These are phyloP conservation scores for Trapa bicornis DNA, from an alignment of 345 rosid genomes.

Conservation along the genomic window DNA sequence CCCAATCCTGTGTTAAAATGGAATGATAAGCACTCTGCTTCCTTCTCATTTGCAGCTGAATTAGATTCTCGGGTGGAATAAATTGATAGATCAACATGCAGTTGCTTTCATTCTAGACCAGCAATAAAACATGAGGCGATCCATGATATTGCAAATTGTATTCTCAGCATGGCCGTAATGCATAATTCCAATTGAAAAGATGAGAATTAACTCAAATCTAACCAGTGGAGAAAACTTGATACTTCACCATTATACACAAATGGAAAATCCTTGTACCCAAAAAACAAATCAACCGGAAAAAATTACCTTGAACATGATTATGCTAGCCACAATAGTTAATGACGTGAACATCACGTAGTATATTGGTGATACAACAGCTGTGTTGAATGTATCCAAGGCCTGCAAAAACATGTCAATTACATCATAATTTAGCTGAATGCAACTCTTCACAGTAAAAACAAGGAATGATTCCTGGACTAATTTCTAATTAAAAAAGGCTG, in stretches of 20 bases:
- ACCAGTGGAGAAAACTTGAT: not conserved
- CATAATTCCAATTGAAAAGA: too few species aligned
- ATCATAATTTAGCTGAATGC: not conserved
- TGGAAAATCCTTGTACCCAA: too few species aligned
- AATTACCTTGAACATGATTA: constrained; percentile 83
- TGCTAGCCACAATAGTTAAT: constrained; percentile 71
- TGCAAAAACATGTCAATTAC: constrained; percentile 20
- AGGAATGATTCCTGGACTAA: not conserved
- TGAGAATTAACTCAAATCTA: too few species aligned
- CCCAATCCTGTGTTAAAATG: constrained; percentile 52
- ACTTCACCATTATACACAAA: too few species aligned
- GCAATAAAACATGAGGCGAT: not conserved
- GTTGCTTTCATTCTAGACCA: not conserved
- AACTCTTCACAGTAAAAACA: not conserved
- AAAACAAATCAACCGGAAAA: too few species aligned
- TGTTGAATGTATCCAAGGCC: constrained; percentile 90
- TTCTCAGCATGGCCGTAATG: too few species aligned
- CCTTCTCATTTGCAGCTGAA: not conserved
- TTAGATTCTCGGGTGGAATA: not conserved
- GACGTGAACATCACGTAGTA: constrained; percentile 88
- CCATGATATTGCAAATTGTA: not conserved
- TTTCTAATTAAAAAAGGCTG: not conserved
- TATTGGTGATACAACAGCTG: constrained; percentile 86
- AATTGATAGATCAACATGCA: not conserved
- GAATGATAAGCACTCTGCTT: not conserved